Evolutionary conservation across 768 basidiomycete genomes (phyloP), one percentile per base, ranked within the genome.

Genomic region (Leccinum longicurvipes): DNA sequence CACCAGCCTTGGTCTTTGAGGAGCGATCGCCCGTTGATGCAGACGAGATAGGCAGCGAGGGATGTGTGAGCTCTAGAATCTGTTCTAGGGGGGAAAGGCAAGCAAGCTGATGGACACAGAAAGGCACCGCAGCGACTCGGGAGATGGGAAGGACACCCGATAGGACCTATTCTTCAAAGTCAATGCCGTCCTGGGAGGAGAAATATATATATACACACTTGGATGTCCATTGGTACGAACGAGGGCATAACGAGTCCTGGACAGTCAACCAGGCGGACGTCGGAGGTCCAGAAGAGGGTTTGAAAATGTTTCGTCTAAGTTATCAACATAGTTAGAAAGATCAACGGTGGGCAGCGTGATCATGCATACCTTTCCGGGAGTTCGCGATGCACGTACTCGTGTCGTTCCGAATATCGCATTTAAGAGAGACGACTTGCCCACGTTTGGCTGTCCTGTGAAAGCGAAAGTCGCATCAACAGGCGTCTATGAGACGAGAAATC

Each of bases 211-310:
- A 32, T 24, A 62, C 69, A 19, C 60, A 85, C 89, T 75, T 95
- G 92, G 67, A 86, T 81, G 69, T 93, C 91, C 84, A 92, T 84
- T 9, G 86, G 89, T 5, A 87, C 81, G 63, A 80, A 79, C 57
- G 85, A 88, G 9, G 96, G 96, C 78, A 96, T 86, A 3, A 98
- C 92, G 15, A 98, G 81, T 10, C 96, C 96, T 0, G 96, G 96
- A 64, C 96, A 98, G 71, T 98, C 96, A 34, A 93, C 92, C 9
- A 98, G 80, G 46, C 93, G 88, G 58, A 98, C 81, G 58, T 92
- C 85, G 2, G 80, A 72, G 24, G 91, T 93, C 87, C 87, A 91
- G 70, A 88, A 96, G 42, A 96, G 80, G 0, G 95, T 98, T 69
- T 98, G 93, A 67, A 93, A 93, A 68, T 97, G 93, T 72, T 96